Percentiles rank a stretch among this genome's conserved stretches.
phyloP scores from a whole-genome alignment of 1,139 yeast genomes.

The Debaryomyces coudertii region DNA sequence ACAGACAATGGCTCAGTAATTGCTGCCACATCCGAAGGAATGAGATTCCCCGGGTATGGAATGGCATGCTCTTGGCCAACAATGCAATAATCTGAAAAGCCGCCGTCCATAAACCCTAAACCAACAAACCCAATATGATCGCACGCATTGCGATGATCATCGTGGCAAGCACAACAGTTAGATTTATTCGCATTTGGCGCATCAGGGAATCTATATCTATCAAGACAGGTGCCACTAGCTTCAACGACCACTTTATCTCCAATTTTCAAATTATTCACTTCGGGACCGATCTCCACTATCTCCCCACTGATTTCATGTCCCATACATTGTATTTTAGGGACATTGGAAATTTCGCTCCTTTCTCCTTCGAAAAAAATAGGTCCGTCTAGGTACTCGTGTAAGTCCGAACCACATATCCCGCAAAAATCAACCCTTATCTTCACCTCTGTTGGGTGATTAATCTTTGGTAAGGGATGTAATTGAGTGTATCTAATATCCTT shows the following conservation, averaged over 20 bases:
- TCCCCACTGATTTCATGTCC: conserved; percentile 61
- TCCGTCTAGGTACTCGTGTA: conserved; percentile 56
- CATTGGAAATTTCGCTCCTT: conserved; percentile 24
- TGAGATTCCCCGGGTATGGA: conserved; percentile 43
- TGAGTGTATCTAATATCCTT: conserved; percentile 49
- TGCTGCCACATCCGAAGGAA: conserved; percentile 58
- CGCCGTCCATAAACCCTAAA: conserved; percentile 54
- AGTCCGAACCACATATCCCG: conserved; percentile 64
- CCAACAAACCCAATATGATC: conserved; percentile 46
- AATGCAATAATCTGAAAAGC: conserved; percentile 52
- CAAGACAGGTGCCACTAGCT: conserved; percentile 50
- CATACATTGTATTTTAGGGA: conserved; percentile 30
- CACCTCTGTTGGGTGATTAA: conserved; percentile 49
- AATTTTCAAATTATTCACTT: conserved; percentile 26
- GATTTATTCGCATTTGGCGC: conserved; percentile 29
- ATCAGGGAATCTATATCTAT: conserved; percentile 25
- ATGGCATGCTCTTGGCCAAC: conserved; percentile 50
- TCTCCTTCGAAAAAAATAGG: conserved; percentile 49
- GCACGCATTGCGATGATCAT: conserved; percentile 52
- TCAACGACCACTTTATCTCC: conserved; percentile 52
- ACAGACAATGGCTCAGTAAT: conserved; percentile 59
- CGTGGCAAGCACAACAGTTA: conserved; percentile 47
- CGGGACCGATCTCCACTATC: conserved; percentile 33
- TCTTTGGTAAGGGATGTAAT: conserved; percentile 47
- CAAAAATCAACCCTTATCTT: conserved; percentile 54